phyloP scores from a whole-genome alignment of 192 early-diverging fungal genomes.

The Umbelopsis ramanniana region DNA sequence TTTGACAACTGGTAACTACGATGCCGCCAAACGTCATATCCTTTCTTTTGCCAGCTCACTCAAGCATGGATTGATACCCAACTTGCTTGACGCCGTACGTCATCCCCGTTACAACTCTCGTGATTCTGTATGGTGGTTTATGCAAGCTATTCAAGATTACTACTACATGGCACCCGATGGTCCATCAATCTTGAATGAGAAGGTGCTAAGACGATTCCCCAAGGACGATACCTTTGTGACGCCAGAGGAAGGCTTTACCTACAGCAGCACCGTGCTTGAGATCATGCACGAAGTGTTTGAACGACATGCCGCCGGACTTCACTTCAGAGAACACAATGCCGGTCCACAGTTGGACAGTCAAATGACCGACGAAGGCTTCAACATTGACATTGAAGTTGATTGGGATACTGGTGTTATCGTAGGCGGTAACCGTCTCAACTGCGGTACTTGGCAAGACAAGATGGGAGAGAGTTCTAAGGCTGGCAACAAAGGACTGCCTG shows the following conservation, averaged over 20 bases:
- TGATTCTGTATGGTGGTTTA: conserved; percentile 96
- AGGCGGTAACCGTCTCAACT: conserved; percentile 93
- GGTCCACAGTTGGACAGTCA: conserved; percentile 85
- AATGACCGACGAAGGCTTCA: conserved; percentile 92
- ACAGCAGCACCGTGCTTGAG: conserved; percentile 76
- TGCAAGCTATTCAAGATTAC: conserved; percentile 90
- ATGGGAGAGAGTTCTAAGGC: conserved; percentile 95
- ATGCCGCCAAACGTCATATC: conserved; percentile 84
- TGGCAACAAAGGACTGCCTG: conserved; percentile 88
- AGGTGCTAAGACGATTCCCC: conserved; percentile 84
- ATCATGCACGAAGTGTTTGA: conserved; percentile 91
- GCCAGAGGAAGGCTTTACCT: conserved; percentile 68
- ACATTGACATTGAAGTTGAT: conserved; percentile 75
- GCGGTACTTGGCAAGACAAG: conserved; percentile 99
- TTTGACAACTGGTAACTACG: conserved; percentile 80
- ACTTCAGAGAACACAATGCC: conserved; percentile 96
- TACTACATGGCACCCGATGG: conserved; percentile 78
- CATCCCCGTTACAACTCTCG: conserved; percentile 93
- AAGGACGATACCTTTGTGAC: conserved; percentile 73
- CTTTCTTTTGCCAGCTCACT: conserved; percentile 91
- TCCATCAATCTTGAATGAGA: conserved; percentile 65
- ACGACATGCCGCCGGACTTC: conserved; percentile 87
- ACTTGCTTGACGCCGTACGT: conserved; percentile 87
- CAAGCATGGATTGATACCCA: conserved; percentile 96
- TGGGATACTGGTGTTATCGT: conserved; percentile 80